Evolutionary conservation across 2,329 filamentous ascomycete species (phyloP), one percentile per base, ranked within the genome.

Genomic region (Aspergillus proliferans): DNA sequence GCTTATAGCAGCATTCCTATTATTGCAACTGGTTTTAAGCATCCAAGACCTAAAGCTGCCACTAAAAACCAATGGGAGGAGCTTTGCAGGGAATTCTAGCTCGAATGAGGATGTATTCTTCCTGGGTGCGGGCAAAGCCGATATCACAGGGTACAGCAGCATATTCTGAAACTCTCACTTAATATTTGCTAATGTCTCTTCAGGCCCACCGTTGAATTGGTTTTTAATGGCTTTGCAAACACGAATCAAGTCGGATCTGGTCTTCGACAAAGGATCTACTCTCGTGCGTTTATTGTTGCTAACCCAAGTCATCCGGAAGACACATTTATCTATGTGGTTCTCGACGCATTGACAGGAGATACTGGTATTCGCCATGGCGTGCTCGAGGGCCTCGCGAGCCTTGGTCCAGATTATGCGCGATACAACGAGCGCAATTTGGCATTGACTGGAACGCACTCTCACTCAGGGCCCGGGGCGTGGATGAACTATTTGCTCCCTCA

Each of bases 401-500:
- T 95, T 6, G 92, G 91, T 0, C 68, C 76, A 14, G 84, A 86
- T 3, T 95, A 91, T 65, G 75, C 80, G 1, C 71, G 85, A 24
- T 97, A 96, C 68, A 81, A 78, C 43, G 80, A 87, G 60, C 79
- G 87, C 58, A 97, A 95, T 62, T 72, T 96, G 33, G 92, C 92
- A 30, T 80, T 97, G 19, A 95, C 89, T 0, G 92, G 91, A 47
- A 97, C 92, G 0, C 92, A 97, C 68, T 93, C 88, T 22, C 92
- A 97, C 71, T 85, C 90, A 21, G 92, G 91, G 0, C 91, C 92
- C 0, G 92, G 87, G 2, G 92, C 87, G 5, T 97, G 90, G 89
- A 77, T 94, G 65, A 97, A 97, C 70, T 97, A 96, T 64, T 78
- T 97, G 8, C 76, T 96, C 5, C 92, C 91, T 6, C 91, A 96